phyloP scores from a whole-genome alignment of 1,284 basidiomycete species.

The Amylostereum chailletii region DNA sequence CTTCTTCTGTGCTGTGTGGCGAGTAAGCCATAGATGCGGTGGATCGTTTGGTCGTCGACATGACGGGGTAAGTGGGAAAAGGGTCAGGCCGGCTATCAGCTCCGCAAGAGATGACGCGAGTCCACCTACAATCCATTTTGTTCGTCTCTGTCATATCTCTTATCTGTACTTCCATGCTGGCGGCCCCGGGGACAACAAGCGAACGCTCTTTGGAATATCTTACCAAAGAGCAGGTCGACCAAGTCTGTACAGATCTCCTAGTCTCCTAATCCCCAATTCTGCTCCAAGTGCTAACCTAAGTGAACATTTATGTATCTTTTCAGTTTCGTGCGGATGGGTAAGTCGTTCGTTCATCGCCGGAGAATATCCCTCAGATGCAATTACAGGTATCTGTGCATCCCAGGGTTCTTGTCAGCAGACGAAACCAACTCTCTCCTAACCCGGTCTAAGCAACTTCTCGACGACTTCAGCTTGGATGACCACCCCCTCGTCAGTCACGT shows the following conservation, averaged over 20 bases:
- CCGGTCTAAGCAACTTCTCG: slow-evolving; percentile 67
- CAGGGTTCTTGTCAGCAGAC: slow-evolving; percentile 55
- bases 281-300: background rate
- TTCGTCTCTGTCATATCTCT: background rate
- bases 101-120: too few species aligned
- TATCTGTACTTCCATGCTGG: background rate
- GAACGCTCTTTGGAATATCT: slow-evolving; percentile 29
- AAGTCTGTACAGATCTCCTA: slow-evolving; percentile 25
- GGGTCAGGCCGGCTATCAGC: too few species aligned
- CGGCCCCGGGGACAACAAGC: slow-evolving; percentile 14
- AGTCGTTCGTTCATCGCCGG: slow-evolving; percentile 7
- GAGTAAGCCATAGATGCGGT: too few species aligned
- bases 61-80: too few species aligned
- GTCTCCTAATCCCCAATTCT: background rate
- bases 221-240: slow-evolving; percentile 39
- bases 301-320: background rate
- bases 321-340: slow-evolving; percentile 47
- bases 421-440: slow-evolving; percentile 57
- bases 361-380: background rate
- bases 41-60: too few species aligned
- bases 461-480: slow-evolving; percentile 64
- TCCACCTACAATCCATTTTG: too few species aligned
- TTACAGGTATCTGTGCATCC: slow-evolving; percentile 72
- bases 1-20: too few species aligned
- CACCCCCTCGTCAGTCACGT: slow-evolving; percentile 66